Base-by-base conservation (phyloP, 1,284 basidiomycete species). In the Rhodotorula sp. region DNA sequence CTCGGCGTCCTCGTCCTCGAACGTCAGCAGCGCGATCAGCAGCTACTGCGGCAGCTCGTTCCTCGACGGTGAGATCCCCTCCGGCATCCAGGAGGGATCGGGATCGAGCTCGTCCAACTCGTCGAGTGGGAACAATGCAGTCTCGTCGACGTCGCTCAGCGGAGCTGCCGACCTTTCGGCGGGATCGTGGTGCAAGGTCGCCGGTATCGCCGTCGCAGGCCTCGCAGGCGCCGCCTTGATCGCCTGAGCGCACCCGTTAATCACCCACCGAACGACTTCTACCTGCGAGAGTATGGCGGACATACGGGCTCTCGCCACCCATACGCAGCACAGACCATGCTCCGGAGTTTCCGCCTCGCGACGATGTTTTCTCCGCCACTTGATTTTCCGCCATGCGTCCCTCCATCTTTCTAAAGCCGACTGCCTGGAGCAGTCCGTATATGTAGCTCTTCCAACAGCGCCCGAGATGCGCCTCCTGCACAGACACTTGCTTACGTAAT, bases 51-150 rank as follows among this genome's bases (percentile, higher is more conserved):
- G 61, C 31, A 15, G n/a, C 6, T 20, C 54, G 8, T 63, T 67
- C 31, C 46, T 34, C 31, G 69, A 70, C 16, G 67, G 69, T 1
- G 15, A 54, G 39, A 18, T 74, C n/a, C 72, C 72, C 0, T 18
- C 46, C 12, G 46, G 31, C 3, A 57, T 74, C 23, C 12, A 29
- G 18, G 56, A 63, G 58, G 14, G 14, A 57, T 15, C 15, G 14
- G 57, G 26, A 14, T 20, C 15, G 16, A 58, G 26, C 47, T 51
- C 64, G 47, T 46, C 34, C 16, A 23, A 3, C 34, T 15, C 43
- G 16, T 56, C 62, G 31, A n/a, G 6, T 14, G 26, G 52, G 34
- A 29, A n/a, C 52, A 43, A 18, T 29, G 54, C 12, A 26, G 54
- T 16, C 8, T 8, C 54, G 26, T 15, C n/a, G 29, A 56, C 26